Conservation (phyloP, 1,139 yeast genomes). For the Scheffersomyces quercinus region DNA sequence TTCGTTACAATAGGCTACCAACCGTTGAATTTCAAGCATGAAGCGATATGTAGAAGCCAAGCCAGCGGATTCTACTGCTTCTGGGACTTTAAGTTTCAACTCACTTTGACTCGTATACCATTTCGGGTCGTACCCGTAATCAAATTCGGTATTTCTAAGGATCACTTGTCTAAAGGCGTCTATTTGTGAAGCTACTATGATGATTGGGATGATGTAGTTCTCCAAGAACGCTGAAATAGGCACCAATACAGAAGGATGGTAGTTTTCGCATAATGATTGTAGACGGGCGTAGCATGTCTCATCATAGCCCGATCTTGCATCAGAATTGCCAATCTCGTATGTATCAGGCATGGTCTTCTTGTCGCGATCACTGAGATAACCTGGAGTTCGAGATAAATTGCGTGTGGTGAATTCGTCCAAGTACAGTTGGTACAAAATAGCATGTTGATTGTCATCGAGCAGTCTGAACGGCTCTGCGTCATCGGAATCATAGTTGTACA, state of each 20-base stretch:
- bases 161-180: slow-evolving; percentile 17
- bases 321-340: slow-evolving; percentile 1
- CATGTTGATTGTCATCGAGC: too few relatives aligned
- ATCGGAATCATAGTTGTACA: too few relatives aligned
- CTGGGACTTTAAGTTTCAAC: slow-evolving; percentile 7
- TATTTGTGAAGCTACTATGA: slow-evolving; percentile 26
- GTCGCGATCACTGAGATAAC: slow-evolving; percentile 1
- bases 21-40: slow-evolving; percentile 23
- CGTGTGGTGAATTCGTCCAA: too few relatives aligned
- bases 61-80: slow-evolving; percentile 8
- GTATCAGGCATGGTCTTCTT: not conserved
- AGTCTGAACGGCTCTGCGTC: too few relatives aligned
- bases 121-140: slow-evolving; percentile 14
- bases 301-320: not conserved
- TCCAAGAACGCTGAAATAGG: slow-evolving; percentile 17
- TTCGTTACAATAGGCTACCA: slow-evolving; percentile 20
- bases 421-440: too few relatives aligned
- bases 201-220: slow-evolving; percentile 27
- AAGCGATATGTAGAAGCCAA: slow-evolving; percentile 14
- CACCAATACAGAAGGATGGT: slow-evolving; percentile 19
- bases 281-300: not conserved
- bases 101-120: slow-evolving; percentile 13
- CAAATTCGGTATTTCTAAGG: slow-evolving; percentile 11
- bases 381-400: not conserved
- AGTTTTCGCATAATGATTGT: slow-evolving; percentile 1